phyloP scores from a whole-genome alignment of 345 rosid genomes.

The Moricandia moricandioides region DNA sequence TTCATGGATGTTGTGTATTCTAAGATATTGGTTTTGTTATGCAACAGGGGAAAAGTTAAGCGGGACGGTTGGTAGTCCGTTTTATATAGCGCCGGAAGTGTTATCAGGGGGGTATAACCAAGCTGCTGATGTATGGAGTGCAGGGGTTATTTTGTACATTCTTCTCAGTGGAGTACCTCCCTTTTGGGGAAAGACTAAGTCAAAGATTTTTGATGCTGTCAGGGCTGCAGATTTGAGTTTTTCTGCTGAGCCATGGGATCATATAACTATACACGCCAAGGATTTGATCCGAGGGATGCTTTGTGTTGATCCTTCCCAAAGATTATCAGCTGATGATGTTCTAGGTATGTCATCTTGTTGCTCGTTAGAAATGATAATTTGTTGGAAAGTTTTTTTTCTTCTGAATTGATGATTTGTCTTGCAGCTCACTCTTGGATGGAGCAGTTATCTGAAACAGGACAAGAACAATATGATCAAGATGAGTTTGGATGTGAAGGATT shows the following conservation, averaged over 20 bases:
- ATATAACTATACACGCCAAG: conserved; percentile 57
- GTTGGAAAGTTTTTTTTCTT: neutral
- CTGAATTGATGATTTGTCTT: conserved; percentile 11
- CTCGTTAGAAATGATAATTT: neutral
- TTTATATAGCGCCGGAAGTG: conserved; percentile 77
- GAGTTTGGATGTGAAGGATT: conserved; percentile 37
- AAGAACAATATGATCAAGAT: conserved; percentile 38
- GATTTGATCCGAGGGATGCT: conserved; percentile 74
- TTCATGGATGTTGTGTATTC: neutral
- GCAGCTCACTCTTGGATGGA: conserved; percentile 79
- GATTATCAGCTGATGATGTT: conserved; percentile 64
- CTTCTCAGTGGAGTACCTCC: conserved; percentile 75
- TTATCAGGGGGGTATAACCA: conserved; percentile 63
- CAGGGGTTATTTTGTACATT: conserved; percentile 68
- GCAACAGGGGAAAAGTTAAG: conserved; percentile 54
- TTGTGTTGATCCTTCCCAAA: conserved; percentile 61
- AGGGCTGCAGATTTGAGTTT: conserved; percentile 72
- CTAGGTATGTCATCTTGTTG: conserved; percentile 44
- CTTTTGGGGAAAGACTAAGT: conserved; percentile 77
- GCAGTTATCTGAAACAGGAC: conserved; percentile 37
- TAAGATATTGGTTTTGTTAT: conserved; percentile 20
- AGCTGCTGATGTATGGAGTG: conserved; percentile 82
- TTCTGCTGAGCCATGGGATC: conserved; percentile 66
- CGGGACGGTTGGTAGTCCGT: conserved; percentile 72
- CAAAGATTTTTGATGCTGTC: conserved; percentile 79